Base-by-base conservation (phyloP, 164 flowering plant genomes). In the Annona cherimola region DNA sequence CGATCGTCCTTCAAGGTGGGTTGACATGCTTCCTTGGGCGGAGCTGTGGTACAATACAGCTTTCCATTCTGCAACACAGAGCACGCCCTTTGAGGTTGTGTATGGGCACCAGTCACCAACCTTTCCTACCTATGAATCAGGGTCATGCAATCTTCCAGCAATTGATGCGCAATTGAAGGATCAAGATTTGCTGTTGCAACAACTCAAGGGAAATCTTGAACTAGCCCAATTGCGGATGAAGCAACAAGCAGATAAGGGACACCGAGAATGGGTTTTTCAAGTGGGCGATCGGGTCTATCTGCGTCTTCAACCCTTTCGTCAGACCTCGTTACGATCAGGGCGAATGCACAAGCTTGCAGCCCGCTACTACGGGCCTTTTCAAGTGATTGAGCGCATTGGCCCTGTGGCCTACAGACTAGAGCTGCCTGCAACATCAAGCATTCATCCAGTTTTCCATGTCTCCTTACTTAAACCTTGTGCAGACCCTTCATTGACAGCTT, bases 391-490 rank as follows among this genome's bases (percentile, higher is more conserved):
- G 14, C 57, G 14, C 9, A 50, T 50, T 16, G 57, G 18, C 2
- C 57, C 14, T 2, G 57, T 50, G 57, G 57, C 57, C 9, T 50
- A 50, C 14, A 50, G 14, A 16, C 14, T 50, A 0, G 57, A 50
- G 9, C 57, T 45, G 64, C 68, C 74, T 5, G 45, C 8, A n/a
- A 18, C 14, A 39, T 60, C 4, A 3, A 8, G n/a, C 18, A 41
- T 73, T 0, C 70, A 73, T 14, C 69, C 63, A 2, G 46, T 73
- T 11, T 73, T 73, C 42, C 75, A 66, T 57, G 70, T 73, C 1
- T 73, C 75, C 18, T 9, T 60, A 26, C 35, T 40, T 39, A 63
- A 63, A 11, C 35, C 35, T 26, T 26, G 35, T 26, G 35, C 35
- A 26, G 35, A 26, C 1, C 35, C 35, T 26, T 26, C 35, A 26